These are phyloP conservation scores for Ceratobasidium sp. DNA, from an alignment of 1,284 basidiomycete genomes.

Conservation along the genomic window DNA sequence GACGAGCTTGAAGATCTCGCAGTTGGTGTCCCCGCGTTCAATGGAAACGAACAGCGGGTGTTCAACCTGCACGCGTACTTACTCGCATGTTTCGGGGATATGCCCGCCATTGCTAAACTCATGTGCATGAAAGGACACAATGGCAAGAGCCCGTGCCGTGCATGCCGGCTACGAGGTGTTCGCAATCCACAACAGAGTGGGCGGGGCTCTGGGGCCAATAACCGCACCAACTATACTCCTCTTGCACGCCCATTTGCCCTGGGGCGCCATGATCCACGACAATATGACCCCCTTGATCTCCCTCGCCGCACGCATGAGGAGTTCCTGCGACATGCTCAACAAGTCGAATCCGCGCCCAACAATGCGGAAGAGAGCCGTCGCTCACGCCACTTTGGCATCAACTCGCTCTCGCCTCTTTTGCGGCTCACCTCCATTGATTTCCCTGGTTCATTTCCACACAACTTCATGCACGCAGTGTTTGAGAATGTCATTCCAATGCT, in stretches of 20 bases:
- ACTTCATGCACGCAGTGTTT: conserved; percentile 40
- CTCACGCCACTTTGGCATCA: conserved; percentile 13
- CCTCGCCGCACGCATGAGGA: background rate
- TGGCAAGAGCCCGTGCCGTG: conserved; percentile 34
- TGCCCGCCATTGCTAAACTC: conserved; percentile 39
- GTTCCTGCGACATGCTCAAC: background rate
- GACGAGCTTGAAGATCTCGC: conserved; percentile 38
- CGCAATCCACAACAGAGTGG: background rate
- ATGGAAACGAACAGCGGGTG: background rate
- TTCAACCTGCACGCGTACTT: conserved; percentile 33
- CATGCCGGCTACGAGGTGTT: conserved; percentile 27
- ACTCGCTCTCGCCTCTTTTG: background rate
- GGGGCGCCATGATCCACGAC: background rate
- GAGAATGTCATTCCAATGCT: conserved; percentile 37
- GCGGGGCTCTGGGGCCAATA: background rate
- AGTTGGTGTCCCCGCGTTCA: conserved; percentile 22
- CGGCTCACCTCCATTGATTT: conserved; percentile 11
- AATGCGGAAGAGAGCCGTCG: background rate
- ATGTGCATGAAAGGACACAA: conserved; percentile 39
- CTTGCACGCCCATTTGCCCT: conserved; percentile 20
- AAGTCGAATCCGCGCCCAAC: conserved; percentile 6
- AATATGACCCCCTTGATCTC: background rate
- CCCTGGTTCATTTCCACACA: conserved; percentile 38
- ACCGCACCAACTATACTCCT: conserved; percentile 25
- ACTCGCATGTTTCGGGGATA: conserved; percentile 33